Conservation (phyloP, 177 flowering plant genomes). For the Vitis hybrid region DNA sequence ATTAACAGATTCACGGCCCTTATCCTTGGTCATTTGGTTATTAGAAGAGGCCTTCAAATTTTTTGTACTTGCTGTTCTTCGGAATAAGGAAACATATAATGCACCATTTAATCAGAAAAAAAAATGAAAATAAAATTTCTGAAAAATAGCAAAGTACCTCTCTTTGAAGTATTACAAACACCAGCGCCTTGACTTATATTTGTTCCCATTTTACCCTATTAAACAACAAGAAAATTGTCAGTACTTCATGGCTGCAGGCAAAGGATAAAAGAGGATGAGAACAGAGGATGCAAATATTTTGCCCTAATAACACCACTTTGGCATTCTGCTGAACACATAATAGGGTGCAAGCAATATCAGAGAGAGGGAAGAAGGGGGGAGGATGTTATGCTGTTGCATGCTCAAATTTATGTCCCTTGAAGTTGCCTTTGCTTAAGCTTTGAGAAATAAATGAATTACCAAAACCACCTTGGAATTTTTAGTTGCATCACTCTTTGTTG, state of each 20-base stretch:
- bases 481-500: too few species aligned
- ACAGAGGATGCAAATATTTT: background rate
- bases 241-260: background rate
- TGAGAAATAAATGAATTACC: too few species aligned
- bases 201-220: conserved; percentile 36
- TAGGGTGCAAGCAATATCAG: too few species aligned
- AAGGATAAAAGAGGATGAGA: background rate
- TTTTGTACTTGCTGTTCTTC: conserved; percentile 15
- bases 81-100: conserved; percentile 4
- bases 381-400: too few species aligned
- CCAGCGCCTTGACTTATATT: conserved; percentile 16
- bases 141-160: conserved; percentile 22
- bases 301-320: too few species aligned
- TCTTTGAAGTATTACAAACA: conserved; percentile 11
- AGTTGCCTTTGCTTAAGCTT: too few species aligned
- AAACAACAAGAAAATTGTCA: background rate
- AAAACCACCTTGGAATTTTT: too few species aligned
- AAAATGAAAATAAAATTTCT: background rate
- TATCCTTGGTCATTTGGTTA: conserved; percentile 22
- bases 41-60: conserved; percentile 25
- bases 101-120: background rate
- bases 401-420: too few species aligned
- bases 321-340: too few species aligned
- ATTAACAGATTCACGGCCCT: conserved; percentile 14
- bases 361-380: too few species aligned